A percentile compares a stretch with the other conserved stretches of the same genome.
Evolutionary conservation across 441 rosid species (phyloP).

Genomic region (Biscutella laevigata): DNA sequence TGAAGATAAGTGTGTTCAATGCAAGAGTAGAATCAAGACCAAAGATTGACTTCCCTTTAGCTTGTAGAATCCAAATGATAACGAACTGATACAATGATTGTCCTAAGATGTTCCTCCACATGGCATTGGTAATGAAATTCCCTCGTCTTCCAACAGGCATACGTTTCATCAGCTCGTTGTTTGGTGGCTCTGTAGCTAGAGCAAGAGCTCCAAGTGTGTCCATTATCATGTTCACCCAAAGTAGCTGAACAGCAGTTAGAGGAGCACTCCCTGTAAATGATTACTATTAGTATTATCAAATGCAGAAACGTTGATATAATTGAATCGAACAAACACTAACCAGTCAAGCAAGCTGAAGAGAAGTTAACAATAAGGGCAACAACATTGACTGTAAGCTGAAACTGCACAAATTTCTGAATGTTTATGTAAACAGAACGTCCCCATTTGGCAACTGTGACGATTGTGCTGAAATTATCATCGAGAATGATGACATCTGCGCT

Average conservation of each 20-base stretch:
- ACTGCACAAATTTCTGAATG: no score
- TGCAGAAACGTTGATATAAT: not conserved
- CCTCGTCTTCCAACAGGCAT: constrained; percentile 50
- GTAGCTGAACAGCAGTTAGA: constrained; percentile 50
- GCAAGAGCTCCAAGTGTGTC: constrained; percentile 60
- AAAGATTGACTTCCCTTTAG: constrained; percentile 37
- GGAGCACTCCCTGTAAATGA: constrained; percentile 41
- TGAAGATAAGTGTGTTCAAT: constrained; percentile 53
- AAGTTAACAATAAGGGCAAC: constrained; percentile 50
- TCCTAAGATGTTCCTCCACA: constrained; percentile 66
- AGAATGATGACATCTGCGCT: constrained; percentile 54
- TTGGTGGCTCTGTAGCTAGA: constrained; percentile 56
- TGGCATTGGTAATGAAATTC: constrained; percentile 50
- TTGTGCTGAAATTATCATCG: constrained; percentile 53
- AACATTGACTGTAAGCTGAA: constrained; percentile 46
- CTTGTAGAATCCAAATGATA: constrained; percentile 50
- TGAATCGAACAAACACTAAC: constrained; percentile 25
- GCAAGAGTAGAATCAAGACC: constrained; percentile 35
- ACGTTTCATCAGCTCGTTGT: constrained; percentile 43
- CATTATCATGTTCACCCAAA: constrained; percentile 72
- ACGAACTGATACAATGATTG: constrained; percentile 47
- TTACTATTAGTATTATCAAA: not conserved
- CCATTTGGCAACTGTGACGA: constrained; percentile 56
- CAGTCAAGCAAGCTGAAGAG: constrained; percentile 62
- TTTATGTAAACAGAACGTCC: constrained; percentile 58